Base-by-base conservation (phyloP, 2,329 filamentous ascomycete species). In the Talaromyces pinophilus region DNA sequence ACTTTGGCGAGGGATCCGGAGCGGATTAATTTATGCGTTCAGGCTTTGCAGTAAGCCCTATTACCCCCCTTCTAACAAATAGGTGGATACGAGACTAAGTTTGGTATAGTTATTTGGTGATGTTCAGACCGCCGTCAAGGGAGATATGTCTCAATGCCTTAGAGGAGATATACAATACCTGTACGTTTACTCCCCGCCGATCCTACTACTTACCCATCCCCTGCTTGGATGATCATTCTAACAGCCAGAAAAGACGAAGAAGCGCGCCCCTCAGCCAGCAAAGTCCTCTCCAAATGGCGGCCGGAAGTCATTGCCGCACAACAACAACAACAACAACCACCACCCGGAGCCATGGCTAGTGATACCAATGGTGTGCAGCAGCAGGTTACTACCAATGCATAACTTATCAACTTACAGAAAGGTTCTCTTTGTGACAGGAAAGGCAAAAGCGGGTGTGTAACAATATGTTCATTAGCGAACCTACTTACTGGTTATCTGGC, bases 1-100 rank as follows among this genome's bases (percentile, higher is more conserved):
- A 85, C 83, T 67, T 80, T 90, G 66, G 87, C 87, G 0, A 83
- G 84, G 70, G 87, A 90, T 74, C 87, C 87, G 0, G 87, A 90
- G 71, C 81, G 87, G 59, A 85, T 89, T 59, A 82, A 82, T 57
- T 80, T 89, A 50, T 86, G 85, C 30, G 82, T 85, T 22, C 85
- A 85, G 70, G 81, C 86, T 13, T 76, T 89, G 67, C 81, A 87
- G 79, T 87, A 78, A 69, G 80, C 80, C 61, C 48, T 52, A 19
- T 19, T 19, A 19, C 19, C 17, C 42, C 42, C 3, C 11, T 3
- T 10, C 10, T 3, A 38, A 13, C 35, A 4, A 38, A 3, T 38
- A 3, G 35, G 2, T 38, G 10, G 2, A 38, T 13, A 3, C 8
- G 0, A 5, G 40, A 1, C 25, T 59, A 5, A 64, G 10, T 44